These are phyloP conservation scores for Hygrophorus pudorinus DNA, from an alignment of 768 basidiomycete species.

Conservation along the genomic window DNA sequence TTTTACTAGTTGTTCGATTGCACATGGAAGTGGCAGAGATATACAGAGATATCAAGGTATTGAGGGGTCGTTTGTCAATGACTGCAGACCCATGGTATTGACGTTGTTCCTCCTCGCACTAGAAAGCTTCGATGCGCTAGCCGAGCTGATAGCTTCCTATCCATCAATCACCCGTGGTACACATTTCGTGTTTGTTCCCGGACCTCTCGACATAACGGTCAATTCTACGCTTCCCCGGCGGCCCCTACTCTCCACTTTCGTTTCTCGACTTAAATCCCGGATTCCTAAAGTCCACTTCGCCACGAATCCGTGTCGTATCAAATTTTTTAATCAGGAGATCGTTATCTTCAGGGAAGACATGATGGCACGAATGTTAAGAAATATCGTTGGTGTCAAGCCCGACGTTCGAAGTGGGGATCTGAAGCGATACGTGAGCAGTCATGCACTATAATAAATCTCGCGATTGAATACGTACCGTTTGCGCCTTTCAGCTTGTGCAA, in stretches of 20 bases:
- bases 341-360: slow-evolving; percentile 88
- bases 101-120: neutral
- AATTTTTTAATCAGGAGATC: slow-evolving; percentile 93
- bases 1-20: slow-evolving; percentile 78
- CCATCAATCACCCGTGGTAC: slow-evolving; percentile 67
- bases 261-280: slow-evolving; percentile 54
- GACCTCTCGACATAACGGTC: slow-evolving; percentile 81
- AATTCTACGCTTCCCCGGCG: slow-evolving; percentile 76
- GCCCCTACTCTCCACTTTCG: slow-evolving; percentile 68
- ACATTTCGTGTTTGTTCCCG: slow-evolving; percentile 92
- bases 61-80: slow-evolving; percentile 1
- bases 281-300: slow-evolving; percentile 77
- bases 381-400: slow-evolving; percentile 82
- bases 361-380: slow-evolving; percentile 90
- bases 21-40: slow-evolving; percentile 68
- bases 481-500: slow-evolving; percentile 79
- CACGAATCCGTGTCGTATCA: slow-evolving; percentile 88
- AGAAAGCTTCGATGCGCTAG: slow-evolving; percentile 85
- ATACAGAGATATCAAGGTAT: slow-evolving; percentile 81
- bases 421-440: slow-evolving; percentile 69
- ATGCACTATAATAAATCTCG: neutral
- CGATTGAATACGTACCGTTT: neutral
- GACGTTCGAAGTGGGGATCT: slow-evolving; percentile 69
- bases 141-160: slow-evolving; percentile 76
- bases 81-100: neutral